phyloP scores from a whole-genome alignment of 2,329 filamentous ascomycete species.

The Endothia cerciana region DNA sequence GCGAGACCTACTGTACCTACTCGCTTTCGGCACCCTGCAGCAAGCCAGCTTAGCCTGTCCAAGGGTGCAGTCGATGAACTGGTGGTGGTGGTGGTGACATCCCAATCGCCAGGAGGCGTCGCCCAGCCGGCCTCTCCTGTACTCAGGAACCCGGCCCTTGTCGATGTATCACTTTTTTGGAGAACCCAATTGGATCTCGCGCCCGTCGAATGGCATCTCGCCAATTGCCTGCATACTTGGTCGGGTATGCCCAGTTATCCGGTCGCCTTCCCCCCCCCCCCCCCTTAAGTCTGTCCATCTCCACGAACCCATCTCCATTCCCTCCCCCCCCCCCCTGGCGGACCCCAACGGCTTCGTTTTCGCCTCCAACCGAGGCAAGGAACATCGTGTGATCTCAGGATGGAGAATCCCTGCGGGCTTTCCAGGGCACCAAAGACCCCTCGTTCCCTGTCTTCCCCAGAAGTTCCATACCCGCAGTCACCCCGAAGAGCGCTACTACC shows the following conservation, averaged over 20 bases:
- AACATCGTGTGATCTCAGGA: constrained; percentile 21
- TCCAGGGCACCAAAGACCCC: constrained; percentile 11
- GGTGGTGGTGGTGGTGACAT: constrained; percentile 5
- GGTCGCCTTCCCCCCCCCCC: not conserved
- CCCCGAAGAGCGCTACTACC: constrained; percentile 16
- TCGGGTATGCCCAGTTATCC: constrained; percentile 14
- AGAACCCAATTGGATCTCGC: not conserved
- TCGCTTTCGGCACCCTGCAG: constrained; percentile 13
- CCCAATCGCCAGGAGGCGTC: not conserved
- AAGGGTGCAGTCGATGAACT: constrained; percentile 6
- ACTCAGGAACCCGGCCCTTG: not conserved
- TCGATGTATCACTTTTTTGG: constrained; percentile 22
- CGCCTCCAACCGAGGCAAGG: constrained; percentile 21
- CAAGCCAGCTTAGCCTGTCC: not conserved
- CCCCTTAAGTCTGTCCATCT: constrained; percentile 3
- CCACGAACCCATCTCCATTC: constrained; percentile 10
- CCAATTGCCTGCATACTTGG: constrained; percentile 13
- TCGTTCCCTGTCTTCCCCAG: constrained; percentile 30
- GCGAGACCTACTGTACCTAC: not conserved
- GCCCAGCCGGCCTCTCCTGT: not conserved
- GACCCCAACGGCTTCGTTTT: not conserved
- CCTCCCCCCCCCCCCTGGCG: not conserved
- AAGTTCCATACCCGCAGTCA: constrained; percentile 19
- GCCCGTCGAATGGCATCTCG: constrained; percentile 18
- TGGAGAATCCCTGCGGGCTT: constrained; percentile 16